These are phyloP conservation scores for Colletotrichum tabaci DNA, from an alignment of 2,329 filamentous ascomycete species.

Conservation along the genomic window DNA sequence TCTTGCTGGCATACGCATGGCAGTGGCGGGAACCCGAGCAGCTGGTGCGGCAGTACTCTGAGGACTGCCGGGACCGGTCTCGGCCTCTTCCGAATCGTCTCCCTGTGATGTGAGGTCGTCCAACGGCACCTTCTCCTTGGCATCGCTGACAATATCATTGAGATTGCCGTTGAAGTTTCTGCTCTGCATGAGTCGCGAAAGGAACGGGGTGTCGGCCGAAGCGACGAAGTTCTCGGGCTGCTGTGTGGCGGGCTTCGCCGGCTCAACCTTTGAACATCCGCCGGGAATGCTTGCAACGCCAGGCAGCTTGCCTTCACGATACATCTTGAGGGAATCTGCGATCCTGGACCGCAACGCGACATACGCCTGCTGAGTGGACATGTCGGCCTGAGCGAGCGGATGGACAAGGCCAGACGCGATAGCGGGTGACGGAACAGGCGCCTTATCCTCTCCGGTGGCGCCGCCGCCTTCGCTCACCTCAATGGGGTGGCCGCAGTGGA, in stretches of 20 bases:
- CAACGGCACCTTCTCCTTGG: conserved; percentile 67
- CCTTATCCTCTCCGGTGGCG: conserved; percentile 51
- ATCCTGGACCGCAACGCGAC: conserved; percentile 67
- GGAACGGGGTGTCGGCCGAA: conserved; percentile 74
- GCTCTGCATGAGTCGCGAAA: conserved; percentile 76
- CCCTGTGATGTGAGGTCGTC: conserved; percentile 66
- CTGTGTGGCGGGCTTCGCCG: conserved; percentile 49
- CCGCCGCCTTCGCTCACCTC: conserved; percentile 75
- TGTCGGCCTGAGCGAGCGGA: conserved; percentile 72
- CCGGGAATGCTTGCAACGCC: conserved; percentile 63
- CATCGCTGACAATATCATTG: conserved; percentile 70
- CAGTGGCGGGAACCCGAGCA: conserved; percentile 43
- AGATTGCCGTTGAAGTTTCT: conserved; percentile 75
- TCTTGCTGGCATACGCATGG: conserved; percentile 73
- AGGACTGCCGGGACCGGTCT: conserved; percentile 51
- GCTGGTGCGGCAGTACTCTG: conserved; percentile 52
- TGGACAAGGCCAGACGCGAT: conserved; percentile 70
- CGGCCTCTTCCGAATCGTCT: conserved; percentile 68
- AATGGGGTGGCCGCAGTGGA: conserved; percentile 87
- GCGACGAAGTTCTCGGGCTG: conserved; percentile 60
- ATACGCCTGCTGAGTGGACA: conserved; percentile 68
- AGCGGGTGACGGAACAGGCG: conserved; percentile 38
- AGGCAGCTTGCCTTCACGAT: conserved; percentile 66
- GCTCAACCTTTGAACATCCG: conserved; percentile 45
- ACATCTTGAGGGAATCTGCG: conserved; percentile 67